Conservation (phyloP, 345 rosid species). For the thale cress (Arabidopsis thaliana) region DNA sequence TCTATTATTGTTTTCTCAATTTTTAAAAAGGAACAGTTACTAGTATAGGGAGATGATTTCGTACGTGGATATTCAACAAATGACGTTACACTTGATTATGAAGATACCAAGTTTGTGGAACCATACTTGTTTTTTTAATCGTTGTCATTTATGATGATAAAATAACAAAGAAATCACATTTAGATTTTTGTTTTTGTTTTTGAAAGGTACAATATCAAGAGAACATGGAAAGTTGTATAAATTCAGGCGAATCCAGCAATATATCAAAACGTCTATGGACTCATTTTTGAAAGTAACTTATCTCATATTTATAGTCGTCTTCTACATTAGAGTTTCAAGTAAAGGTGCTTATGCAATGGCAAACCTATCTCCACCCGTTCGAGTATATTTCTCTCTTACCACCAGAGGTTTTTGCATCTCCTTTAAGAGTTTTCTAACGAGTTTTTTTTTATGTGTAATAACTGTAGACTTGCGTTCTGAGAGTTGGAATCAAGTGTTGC, state of each 20-base stretch:
- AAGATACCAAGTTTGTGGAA: conserved; percentile 18
- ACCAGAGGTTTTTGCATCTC: neutral
- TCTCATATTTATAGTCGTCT: conserved; percentile 6
- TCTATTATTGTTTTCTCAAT: conserved; percentile 27
- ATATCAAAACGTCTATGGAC: neutral
- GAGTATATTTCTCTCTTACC: neutral
- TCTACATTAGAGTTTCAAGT: conserved; percentile 1
- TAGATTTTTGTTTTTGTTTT: neutral
- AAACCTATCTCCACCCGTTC: conserved; percentile 13
- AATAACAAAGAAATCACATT: neutral
- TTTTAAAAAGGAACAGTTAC: neutral
- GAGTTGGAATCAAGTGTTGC: conserved; percentile 39
- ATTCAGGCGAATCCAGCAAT: neutral
- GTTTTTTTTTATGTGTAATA: conserved; percentile 18
- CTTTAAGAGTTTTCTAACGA: conserved; percentile 4
- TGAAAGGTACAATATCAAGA: neutral
- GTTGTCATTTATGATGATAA: neutral
- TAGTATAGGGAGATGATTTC: neutral
- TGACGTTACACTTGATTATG: neutral
- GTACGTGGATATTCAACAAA: neutral
- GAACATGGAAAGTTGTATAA: conserved; percentile 8
- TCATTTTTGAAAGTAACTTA: neutral
- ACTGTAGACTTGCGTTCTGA: conserved; percentile 34
- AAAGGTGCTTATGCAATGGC: conserved; percentile 16
- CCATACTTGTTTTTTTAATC: neutral